These are phyloP conservation scores for Epichloe bromicola DNA, from an alignment of 2,329 filamentous ascomycete genomes.

Conservation along the genomic window DNA sequence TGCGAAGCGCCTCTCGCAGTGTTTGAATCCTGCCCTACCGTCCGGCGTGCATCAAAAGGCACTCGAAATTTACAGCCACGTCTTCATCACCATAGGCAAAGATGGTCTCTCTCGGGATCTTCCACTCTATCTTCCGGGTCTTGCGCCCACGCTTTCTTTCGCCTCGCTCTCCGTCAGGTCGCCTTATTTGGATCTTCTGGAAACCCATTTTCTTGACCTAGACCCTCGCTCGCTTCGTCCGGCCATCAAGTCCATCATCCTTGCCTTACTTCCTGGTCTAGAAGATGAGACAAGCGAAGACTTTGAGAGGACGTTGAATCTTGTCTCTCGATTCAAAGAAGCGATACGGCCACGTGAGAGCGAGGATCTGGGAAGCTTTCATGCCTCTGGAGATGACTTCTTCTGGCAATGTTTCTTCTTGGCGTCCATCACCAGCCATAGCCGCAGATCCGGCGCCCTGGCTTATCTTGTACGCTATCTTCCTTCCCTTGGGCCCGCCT, in stretches of 20 bases:
- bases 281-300: slow-evolving; percentile 97
- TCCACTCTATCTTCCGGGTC: slow-evolving; percentile 75
- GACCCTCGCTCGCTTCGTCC: slow-evolving; percentile 63
- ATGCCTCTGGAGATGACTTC: slow-evolving; percentile 61
- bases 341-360: slow-evolving; percentile 44
- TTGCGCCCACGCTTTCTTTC: slow-evolving; percentile 83
- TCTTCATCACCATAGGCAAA: slow-evolving; percentile 75
- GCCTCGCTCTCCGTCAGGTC: slow-evolving; percentile 85
- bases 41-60: slow-evolving; percentile 97
- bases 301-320: slow-evolving; percentile 73
- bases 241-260: slow-evolving; percentile 77
- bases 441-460: slow-evolving; percentile 70
- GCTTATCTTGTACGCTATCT: slow-evolving; percentile 73
- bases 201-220: slow-evolving; percentile 64
- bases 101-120: slow-evolving; percentile 73
- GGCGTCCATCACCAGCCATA: slow-evolving; percentile 79
- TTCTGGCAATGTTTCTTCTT: slow-evolving; percentile 99
- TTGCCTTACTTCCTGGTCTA: slow-evolving; percentile 79
- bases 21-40: slow-evolving; percentile 80
- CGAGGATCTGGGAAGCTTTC: slow-evolving; percentile 35
- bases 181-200: slow-evolving; percentile 71
- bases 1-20: slow-evolving; percentile 87
- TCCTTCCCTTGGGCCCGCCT: slow-evolving; percentile 31
- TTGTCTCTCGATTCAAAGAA: slow-evolving; percentile 66
- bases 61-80: slow-evolving; percentile 80